Base-by-base conservation (phyloP, 805 yeast genomes). In the Candida dajiaensis region DNA sequence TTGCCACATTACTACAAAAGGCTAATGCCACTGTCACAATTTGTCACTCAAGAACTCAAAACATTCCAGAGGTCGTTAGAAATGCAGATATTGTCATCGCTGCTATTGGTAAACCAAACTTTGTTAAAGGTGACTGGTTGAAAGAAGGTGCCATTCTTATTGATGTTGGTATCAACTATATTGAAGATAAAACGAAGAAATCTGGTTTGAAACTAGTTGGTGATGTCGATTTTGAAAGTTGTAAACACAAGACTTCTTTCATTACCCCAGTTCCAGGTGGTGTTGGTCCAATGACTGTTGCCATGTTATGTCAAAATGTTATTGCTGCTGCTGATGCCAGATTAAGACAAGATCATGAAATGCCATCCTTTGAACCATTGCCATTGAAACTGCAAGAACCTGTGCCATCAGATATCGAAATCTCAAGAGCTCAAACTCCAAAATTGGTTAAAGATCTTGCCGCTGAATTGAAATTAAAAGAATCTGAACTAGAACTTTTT, bases 251-350 rank as follows among this genome's bases (percentile, higher is more conserved):
- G 52, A 82, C 89, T 5, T 72, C 82, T 8, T 73, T 74, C 56
- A 72, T 85, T 52, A 86, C 95, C n/a, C 95, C 95, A 10, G 95
- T 86, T 48, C 95, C 95, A 44, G 95, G 95, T 63, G 95, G 95
- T 54, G 95, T 86, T 53, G 95, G 95, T 44, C 95, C 95, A 61
- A 86, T 86, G 95, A 86, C 95, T 13, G 92, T 86, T 40, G 94
- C 94, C 23, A 82, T 83, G 80, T 78, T 92, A 50, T 77, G 90
- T 51, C 78, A 84, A 53, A 92, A 94, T 61, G 92, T 92, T 11
- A 72, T 81, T 48, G 75, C 78, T 53, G 88, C 96, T 43, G 96
- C 98, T 19, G 74, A 83, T 57, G 69, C 77, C 45, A 47, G 44
- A 23, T 20, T 48, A 7, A 31, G 39, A 26, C 23, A 41, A 18